Conservation (phyloP, 306 rosid genomes). For the Mucuna pruriens region DNA sequence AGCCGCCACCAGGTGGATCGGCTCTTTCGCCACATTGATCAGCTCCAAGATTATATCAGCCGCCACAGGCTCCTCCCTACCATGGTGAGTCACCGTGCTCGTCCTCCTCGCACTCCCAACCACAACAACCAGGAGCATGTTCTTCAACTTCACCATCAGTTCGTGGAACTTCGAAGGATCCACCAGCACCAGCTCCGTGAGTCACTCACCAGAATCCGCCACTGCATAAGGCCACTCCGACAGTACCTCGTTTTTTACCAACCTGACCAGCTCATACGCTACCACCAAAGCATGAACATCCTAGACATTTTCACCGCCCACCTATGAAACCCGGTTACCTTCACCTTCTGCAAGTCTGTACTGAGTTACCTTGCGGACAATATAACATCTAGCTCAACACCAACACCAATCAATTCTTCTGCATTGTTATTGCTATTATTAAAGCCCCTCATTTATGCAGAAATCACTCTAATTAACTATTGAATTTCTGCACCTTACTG, state of each 20-base stretch:
- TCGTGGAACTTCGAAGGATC: constrained; percentile 29
- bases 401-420: neutral
- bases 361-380: neutral
- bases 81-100: neutral
- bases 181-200: constrained; percentile 41
- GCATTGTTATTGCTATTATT: neutral
- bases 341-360: neutral
- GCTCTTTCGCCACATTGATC: constrained; percentile 43
- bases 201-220: constrained; percentile 33
- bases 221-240: constrained; percentile 37
- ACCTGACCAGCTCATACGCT: constrained; percentile 27
- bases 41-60: constrained; percentile 31
- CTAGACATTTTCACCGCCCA: constrained; percentile 39
- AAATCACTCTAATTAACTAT: neutral
- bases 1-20: constrained; percentile 26
- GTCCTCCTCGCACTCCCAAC: neutral
- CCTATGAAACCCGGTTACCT: constrained; percentile 6
- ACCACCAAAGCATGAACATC: constrained; percentile 38
- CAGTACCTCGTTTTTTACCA: constrained; percentile 32
- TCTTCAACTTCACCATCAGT: constrained; percentile 16
- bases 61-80: constrained; percentile 39
- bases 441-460: neutral
- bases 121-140: neutral
- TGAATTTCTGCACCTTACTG: neutral
- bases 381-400: neutral